Evolutionary conservation across 306 rosid species (phyloP).

Genomic region (Abrus precatorius): DNA sequence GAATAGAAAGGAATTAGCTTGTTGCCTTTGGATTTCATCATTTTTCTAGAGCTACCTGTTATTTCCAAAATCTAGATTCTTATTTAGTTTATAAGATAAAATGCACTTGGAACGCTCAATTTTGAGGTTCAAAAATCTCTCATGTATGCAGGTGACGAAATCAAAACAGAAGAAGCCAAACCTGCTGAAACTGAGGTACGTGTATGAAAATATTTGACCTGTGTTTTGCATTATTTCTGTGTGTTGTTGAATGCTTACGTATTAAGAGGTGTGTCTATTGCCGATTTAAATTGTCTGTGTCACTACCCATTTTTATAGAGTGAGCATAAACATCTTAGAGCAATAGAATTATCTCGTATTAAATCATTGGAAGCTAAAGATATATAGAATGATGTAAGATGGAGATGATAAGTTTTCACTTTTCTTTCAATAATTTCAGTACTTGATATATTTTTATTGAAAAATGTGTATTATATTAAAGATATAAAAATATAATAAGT

Average conservation of each 20-base stretch:
- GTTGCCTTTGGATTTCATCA: constrained; percentile 2
- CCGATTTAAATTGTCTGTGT: too few species aligned
- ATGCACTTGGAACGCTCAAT: background rate
- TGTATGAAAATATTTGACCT: constrained; percentile 1
- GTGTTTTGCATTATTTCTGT: background rate
- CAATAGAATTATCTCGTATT: background rate
- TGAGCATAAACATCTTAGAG: too few species aligned
- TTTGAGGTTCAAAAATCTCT: constrained; percentile 20
- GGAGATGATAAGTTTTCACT: background rate
- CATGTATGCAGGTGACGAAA: constrained; percentile 83
- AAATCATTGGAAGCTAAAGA: constrained; percentile 9
- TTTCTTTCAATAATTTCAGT: too few species aligned
- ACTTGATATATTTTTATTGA: too few species aligned
- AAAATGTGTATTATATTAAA: too few species aligned
- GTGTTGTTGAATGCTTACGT: background rate
- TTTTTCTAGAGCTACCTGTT: constrained; percentile 17
- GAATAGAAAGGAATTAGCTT: constrained; percentile 9
- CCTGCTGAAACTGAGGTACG: constrained; percentile 65
- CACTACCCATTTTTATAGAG: too few species aligned
- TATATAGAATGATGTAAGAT: background rate
- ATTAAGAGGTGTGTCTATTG: too few species aligned
- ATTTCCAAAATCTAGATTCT: constrained; percentile 17
- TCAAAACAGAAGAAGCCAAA: constrained; percentile 76
- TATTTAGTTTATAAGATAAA: constrained; percentile 6
- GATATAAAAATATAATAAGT: too few species aligned